Conservation (phyloP, 495 filamentous ascomycete species). For the Penicillium chermesinum region DNA sequence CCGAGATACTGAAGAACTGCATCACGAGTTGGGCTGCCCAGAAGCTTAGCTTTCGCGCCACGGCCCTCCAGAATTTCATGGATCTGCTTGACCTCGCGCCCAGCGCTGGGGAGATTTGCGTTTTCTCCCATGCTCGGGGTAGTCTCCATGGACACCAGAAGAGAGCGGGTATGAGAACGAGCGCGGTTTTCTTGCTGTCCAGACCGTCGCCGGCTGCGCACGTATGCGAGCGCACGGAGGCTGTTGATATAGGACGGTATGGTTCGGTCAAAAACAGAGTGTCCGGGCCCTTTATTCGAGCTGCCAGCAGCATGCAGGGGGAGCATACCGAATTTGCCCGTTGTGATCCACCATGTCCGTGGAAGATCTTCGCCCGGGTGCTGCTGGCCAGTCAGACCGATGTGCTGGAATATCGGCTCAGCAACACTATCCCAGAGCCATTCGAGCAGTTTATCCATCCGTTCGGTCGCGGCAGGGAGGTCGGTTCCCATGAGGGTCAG, state of each 20-base stretch:
- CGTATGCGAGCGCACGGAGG: slow-evolving; percentile 6
- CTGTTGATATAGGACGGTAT: slow-evolving; percentile 12
- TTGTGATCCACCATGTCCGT: slow-evolving; percentile 11
- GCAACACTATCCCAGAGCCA: slow-evolving; percentile 14
- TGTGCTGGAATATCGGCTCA: slow-evolving; percentile 6
- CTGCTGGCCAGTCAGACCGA: slow-evolving; percentile 1
- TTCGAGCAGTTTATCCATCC: slow-evolving; percentile 7
- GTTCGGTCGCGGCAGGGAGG: neutral
- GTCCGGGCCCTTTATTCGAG: neutral
- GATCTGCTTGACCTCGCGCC: slow-evolving; percentile 3
- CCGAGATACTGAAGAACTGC: neutral
- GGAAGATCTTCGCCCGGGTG: slow-evolving; percentile 1
- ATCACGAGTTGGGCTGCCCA: neutral
- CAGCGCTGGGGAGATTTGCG: slow-evolving; percentile 1
- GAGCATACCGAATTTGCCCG: slow-evolving; percentile 9
- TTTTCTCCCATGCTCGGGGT: slow-evolving; percentile 9
- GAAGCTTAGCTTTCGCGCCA: neutral
- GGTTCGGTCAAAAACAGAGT: slow-evolving; percentile 6
- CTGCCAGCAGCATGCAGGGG: slow-evolving; percentile 12
- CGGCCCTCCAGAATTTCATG: neutral
- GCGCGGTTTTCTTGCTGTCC: neutral
- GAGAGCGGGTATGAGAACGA: neutral
- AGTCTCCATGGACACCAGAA: slow-evolving; percentile 11
- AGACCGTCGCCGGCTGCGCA: neutral
- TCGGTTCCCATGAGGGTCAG: neutral